Conservation (phyloP, 2,329 filamentous ascomycete genomes). For the Aspergillus amoenus region DNA sequence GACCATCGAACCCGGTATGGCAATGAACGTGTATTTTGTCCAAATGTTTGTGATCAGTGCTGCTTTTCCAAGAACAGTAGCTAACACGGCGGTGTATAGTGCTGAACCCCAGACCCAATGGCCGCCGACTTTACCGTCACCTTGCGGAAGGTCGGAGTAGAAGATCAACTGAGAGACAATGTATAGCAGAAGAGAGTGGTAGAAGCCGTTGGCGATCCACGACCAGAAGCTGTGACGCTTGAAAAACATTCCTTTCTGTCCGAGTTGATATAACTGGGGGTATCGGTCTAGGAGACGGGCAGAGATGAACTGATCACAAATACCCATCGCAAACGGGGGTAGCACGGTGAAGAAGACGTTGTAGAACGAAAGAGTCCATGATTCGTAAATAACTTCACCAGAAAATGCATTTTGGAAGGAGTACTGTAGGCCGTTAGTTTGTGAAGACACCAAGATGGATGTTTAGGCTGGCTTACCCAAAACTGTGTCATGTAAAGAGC, state of each 20-base stretch:
- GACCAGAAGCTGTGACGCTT: constrained; percentile 86
- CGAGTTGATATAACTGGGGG: constrained; percentile 90
- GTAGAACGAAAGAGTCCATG: constrained; percentile 99
- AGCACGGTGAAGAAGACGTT: constrained; percentile 97
- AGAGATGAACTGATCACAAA: constrained; percentile 96
- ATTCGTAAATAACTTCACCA: constrained; percentile 96
- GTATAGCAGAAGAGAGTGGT: constrained; percentile 93
- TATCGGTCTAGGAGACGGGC: constrained; percentile 91
- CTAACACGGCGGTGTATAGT: constrained; percentile 90
- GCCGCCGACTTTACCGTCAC: constrained; percentile 77
- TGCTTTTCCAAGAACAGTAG: constrained; percentile 92
- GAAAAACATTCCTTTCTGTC: constrained; percentile 92
- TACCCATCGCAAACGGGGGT: constrained; percentile 89
- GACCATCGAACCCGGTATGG: constrained; percentile 88
- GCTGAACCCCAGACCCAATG: constrained; percentile 98
- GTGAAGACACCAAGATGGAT: background rate
- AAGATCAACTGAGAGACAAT: constrained; percentile 79
- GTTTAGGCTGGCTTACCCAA: constrained; percentile 65
- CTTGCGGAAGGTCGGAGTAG: constrained; percentile 73
- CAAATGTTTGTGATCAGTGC: constrained; percentile 94
- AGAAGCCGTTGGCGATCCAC: constrained; percentile 93
- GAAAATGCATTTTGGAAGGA: constrained; percentile 98
- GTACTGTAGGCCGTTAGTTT: constrained; percentile 59
- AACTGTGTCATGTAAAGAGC: constrained; percentile 99
- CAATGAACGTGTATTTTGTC: constrained; percentile 96